Evolutionary conservation across 1,284 basidiomycete genomes (phyloP), one percentile per base, ranked within the genome.

Genomic region (Puccinia horiana): DNA sequence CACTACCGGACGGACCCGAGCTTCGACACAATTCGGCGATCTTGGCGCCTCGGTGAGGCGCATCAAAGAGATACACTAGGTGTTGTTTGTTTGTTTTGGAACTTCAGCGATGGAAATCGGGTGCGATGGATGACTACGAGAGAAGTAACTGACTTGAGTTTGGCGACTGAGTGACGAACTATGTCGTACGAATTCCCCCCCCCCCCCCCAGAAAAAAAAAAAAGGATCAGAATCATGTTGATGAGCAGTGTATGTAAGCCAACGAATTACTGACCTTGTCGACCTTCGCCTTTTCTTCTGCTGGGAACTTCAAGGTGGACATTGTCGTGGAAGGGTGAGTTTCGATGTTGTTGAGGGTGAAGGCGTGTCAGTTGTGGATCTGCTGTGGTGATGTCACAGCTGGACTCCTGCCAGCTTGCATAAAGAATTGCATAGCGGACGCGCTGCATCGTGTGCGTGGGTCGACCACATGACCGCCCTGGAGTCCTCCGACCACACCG

Each of bases 141-240:
- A 35, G 37, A 49, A 58, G 35, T 14, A 9, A 76, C 58, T 63
- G 26, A 77, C 75, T 65, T 65, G 75, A 77, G 75, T 77, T 77
- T 11, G 75, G 75, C 40, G 75, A 77, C 61, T 77, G 75, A 52
- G 58, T 77, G 56, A 77, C 44, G 42, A 77, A 77, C 75, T 77
- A 26, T 23, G 23, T 52, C 47, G 12, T 37, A 47, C 26, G n/a
- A 16, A 35, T 73, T 52, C 12, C 32, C n/a, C n/a, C n/a, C n/a
- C n/a, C n/a, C n/a, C n/a, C n/a, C n/a, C n/a, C n/a, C 69, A 49
- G 16, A 14, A 49, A 4, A 35, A 52, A 5, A 52, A 54, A 26
- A 3, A 8, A 32, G 47, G 12, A 18, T 52, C 26, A 73, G 47
- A 2, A 52, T 16, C 47, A 44, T 49, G 14, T 26, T n/a, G 37